Evolutionary conservation across 345 rosid genomes (phyloP).

Genomic region (Gynandropsis gynandra): DNA sequence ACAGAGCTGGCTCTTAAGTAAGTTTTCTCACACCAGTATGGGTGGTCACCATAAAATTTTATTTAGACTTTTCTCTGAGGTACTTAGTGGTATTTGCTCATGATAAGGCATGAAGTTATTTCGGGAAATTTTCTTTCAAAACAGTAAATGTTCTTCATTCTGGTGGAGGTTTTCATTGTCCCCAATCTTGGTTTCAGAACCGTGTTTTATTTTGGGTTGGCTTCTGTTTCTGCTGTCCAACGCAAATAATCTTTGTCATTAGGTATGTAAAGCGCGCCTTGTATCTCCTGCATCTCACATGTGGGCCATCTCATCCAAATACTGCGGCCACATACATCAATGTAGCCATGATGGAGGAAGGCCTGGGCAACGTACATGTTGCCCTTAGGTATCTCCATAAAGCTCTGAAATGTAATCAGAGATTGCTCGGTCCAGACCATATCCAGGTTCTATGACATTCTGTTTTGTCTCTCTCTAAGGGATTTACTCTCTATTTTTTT

Average conservation of each 20-base stretch:
- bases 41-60: not conserved
- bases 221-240: no score
- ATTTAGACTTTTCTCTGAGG: slow-evolving; percentile 1
- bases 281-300: slow-evolving; percentile 92
- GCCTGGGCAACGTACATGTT: slow-evolving; percentile 96
- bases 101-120: not conserved
- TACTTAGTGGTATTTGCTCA: no score
- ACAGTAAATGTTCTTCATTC: not conserved
- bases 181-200: slow-evolving; percentile 14
- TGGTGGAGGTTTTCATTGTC: not conserved
- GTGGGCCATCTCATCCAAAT: slow-evolving; percentile 98
- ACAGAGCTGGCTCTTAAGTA: slow-evolving; percentile 99
- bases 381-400: slow-evolving; percentile 97
- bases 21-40: slow-evolving; percentile 23
- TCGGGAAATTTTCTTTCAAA: not conserved
- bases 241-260: slow-evolving; percentile 19
- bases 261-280: slow-evolving; percentile 98
- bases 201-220: no score
- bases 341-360: slow-evolving; percentile 99
- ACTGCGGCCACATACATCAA: slow-evolving; percentile 99
- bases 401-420: slow-evolving; percentile 94
- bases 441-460: slow-evolving; percentile 73
- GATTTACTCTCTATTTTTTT: not conserved
- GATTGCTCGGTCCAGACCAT: slow-evolving; percentile 97
- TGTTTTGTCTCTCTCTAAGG: no score